Evolutionary conservation across 371 early-diverging fungal species (phyloP).

Genomic region (Rhizopus microsporus): DNA sequence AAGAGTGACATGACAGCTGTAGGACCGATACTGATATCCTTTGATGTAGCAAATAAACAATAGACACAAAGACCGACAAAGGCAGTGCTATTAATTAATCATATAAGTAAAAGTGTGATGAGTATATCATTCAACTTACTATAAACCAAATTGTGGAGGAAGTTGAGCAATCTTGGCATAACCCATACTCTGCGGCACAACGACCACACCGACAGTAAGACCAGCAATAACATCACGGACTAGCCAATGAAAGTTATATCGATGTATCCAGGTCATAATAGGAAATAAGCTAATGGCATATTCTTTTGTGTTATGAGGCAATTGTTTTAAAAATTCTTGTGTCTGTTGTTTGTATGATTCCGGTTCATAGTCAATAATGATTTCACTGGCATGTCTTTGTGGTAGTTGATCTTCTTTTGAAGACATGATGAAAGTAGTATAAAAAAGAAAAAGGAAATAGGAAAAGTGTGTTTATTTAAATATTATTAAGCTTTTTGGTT

Average conservation of each 20-base stretch:
- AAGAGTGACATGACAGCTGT: conserved; percentile 86
- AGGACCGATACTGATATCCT: conserved; percentile 90
- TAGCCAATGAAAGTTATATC: conserved; percentile 82
- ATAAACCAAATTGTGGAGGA: conserved; percentile 85
- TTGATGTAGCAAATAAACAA: conserved; percentile 81
- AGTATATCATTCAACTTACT: conserved; percentile 49
- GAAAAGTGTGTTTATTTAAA: not conserved
- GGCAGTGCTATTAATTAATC: conserved; percentile 46
- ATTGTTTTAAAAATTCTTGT: conserved; percentile 23
- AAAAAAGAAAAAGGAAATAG: not conserved
- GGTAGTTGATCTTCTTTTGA: not conserved
- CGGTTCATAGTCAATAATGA: conserved; percentile 48
- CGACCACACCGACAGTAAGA: conserved; percentile 84
- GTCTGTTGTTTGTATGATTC: conserved; percentile 31
- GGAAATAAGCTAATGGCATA: conserved; percentile 60
- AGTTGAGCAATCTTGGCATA: conserved; percentile 84
- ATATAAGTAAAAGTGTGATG: not conserved
- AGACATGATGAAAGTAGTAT: not conserved
- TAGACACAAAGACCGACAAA: conserved; percentile 83
- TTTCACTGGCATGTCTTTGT: conserved; percentile 9
- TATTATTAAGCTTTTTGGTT: not conserved
- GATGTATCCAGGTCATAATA: conserved; percentile 67
- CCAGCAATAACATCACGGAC: conserved; percentile 88
- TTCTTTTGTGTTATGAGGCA: conserved; percentile 35
- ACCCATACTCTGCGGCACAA: conserved; percentile 87